These are phyloP conservation scores for Pseudopithomyces chartarum DNA, from an alignment of 2,329 filamentous ascomycete species.

Conservation along the genomic window DNA sequence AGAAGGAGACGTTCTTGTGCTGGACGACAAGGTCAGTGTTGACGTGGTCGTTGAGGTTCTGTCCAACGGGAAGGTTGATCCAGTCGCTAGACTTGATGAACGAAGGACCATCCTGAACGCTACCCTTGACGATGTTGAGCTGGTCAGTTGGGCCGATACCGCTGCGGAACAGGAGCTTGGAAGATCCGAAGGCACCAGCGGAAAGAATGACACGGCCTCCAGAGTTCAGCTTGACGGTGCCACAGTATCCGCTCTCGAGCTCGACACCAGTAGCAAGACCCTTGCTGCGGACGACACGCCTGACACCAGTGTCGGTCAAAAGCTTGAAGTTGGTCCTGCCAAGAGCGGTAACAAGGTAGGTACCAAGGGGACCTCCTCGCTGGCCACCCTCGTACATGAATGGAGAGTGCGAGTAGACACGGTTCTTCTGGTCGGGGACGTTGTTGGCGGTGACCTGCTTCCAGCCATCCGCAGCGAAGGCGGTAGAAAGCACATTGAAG, in stretches of 20 bases:
- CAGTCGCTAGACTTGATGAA: slow-evolving; percentile 52
- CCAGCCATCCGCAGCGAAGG: slow-evolving; percentile 67
- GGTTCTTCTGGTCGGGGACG: slow-evolving; percentile 67
- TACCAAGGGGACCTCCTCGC: slow-evolving; percentile 71
- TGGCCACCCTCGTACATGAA: slow-evolving; percentile 72
- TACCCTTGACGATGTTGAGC: slow-evolving; percentile 52
- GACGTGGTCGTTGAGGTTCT: slow-evolving; percentile 59
- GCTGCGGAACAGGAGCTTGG: slow-evolving; percentile 71
- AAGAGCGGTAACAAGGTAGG: slow-evolving; percentile 69
- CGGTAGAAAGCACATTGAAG: slow-evolving; percentile 65
- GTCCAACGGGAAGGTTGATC: slow-evolving; percentile 58
- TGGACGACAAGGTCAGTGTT: slow-evolving; percentile 62
- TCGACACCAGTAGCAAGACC: slow-evolving; percentile 70
- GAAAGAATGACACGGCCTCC: slow-evolving; percentile 70
- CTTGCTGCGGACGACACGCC: slow-evolving; percentile 67
- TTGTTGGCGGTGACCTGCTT: slow-evolving; percentile 64
- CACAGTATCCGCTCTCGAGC: slow-evolving; percentile 65
- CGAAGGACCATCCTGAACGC: slow-evolving; percentile 47
- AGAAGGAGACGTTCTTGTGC: slow-evolving; percentile 61
- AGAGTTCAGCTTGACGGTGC: slow-evolving; percentile 64
- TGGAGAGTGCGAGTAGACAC: slow-evolving; percentile 65
- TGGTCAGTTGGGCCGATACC: slow-evolving; percentile 67
- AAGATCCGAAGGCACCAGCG: slow-evolving; percentile 71
- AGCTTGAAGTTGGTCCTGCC: slow-evolving; percentile 68
- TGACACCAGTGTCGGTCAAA: slow-evolving; percentile 69